Evolutionary conservation across 306 rosid species (phyloP).

Genomic region (Astragalus membranaceus): DNA sequence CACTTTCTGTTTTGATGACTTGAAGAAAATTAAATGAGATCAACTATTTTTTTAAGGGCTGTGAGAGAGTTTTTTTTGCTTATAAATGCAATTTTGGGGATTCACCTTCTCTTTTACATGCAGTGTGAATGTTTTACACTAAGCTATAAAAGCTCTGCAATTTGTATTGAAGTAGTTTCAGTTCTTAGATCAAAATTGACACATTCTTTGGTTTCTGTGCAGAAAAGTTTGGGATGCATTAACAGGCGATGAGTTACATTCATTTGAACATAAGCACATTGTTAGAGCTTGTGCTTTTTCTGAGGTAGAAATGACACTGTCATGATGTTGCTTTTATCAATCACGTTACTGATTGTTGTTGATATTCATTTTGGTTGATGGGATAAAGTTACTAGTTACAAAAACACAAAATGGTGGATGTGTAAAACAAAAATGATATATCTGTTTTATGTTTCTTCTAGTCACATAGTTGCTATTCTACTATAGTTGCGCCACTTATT

Average conservation of each 20-base stretch:
- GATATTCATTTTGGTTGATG: not conserved
- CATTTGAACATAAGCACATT: constrained; percentile 98
- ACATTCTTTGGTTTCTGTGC: constrained; percentile 29
- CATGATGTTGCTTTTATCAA: not conserved
- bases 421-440: not conserved
- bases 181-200: not conserved
- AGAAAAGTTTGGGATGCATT: constrained; percentile 99
- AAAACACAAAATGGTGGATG: not conserved
- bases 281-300: constrained; percentile 95
- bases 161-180: not conserved
- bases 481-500: not conserved
- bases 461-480: not conserved
- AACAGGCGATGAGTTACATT: constrained; percentile 83
- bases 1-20: too few relatives aligned
- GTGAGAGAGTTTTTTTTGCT: too few relatives aligned
- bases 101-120: not conserved
- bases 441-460: not conserved
- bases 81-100: too few relatives aligned
- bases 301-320: constrained; percentile 47
- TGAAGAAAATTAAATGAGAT: too few relatives aligned
- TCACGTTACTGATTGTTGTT: not conserved
- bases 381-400: not conserved
- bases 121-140: not conserved
- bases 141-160: not conserved
- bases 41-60: too few relatives aligned